phyloP scores from a whole-genome alignment of 306 rosid species.

The Quercus glauca region DNA sequence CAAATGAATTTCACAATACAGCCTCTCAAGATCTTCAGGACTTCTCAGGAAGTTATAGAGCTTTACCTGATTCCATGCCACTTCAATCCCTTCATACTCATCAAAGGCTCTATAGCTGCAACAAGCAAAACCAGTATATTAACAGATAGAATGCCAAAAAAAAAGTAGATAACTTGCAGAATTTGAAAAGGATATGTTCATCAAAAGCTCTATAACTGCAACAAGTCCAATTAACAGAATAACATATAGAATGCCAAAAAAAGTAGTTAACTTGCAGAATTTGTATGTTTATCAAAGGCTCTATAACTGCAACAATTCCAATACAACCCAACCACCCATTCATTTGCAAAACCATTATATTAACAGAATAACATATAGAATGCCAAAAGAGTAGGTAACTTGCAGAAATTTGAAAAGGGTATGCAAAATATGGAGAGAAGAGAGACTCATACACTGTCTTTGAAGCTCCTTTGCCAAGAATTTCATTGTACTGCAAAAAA shows the following conservation, averaged over 20 bases:
- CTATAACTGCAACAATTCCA: conserved; percentile 57
- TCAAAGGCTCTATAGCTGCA: conserved; percentile 89
- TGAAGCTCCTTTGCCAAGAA: conserved; percentile 98
- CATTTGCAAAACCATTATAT: conserved; percentile 14
- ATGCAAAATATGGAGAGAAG: conserved; percentile 14
- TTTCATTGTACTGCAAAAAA: conserved; percentile 68
- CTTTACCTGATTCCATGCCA: conserved; percentile 99
- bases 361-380: conserved; percentile 2
- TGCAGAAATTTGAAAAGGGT: conserved; percentile 12
- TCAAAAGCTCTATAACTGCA: too few relatives aligned
- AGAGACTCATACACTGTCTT: conserved; percentile 73
- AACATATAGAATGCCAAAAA: too few relatives aligned
- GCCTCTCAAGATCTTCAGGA: conserved; percentile 85
- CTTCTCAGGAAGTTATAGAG: conserved; percentile 68
- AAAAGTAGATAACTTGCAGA: conserved; percentile 1
- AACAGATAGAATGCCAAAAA: not conserved
- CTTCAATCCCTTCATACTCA: conserved; percentile 96
- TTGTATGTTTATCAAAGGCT: conserved; percentile 78
- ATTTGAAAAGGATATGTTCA: conserved; percentile 7
- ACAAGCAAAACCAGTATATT: conserved; percentile 15
- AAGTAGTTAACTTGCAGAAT: too few relatives aligned
- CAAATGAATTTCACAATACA: conserved; percentile 90
- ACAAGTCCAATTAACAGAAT: too few relatives aligned
- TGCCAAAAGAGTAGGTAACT: not conserved
- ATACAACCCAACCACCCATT: not conserved